phyloP scores from a whole-genome alignment of 2,329 filamentous ascomycete species.

The Tolypocladium paradoxum region DNA sequence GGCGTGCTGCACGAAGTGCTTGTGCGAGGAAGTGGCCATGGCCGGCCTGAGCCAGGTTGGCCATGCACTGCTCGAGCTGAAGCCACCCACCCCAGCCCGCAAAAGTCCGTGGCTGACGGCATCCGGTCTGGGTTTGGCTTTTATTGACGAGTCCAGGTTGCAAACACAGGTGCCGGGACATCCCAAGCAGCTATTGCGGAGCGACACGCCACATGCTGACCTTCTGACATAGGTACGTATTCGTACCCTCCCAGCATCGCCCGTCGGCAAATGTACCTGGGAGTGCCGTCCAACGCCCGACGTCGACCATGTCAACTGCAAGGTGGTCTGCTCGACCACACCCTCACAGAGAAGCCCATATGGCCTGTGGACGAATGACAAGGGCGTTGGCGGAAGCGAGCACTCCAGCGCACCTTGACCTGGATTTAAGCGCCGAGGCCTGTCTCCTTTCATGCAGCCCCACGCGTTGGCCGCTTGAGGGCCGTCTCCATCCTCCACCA shows the following conservation, averaged over 20 bases:
- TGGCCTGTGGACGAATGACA: constrained; percentile 8
- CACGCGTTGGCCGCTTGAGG: constrained; percentile 16
- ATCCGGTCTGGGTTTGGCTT: neutral
- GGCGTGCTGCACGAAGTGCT: too few relatives aligned
- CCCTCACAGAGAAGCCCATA: neutral
- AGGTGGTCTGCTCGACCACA: neutral
- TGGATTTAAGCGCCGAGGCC: constrained; percentile 45
- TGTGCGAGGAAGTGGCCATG: neutral
- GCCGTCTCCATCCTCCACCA: constrained; percentile 12
- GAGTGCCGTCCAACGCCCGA: neutral
- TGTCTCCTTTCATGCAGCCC: constrained; percentile 40
- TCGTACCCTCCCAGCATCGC: neutral
- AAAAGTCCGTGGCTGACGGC: neutral
- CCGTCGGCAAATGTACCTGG: neutral
- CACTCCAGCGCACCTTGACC: constrained; percentile 15
- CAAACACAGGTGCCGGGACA: neutral
- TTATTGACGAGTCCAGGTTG: neutral
- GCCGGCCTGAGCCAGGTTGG: neutral
- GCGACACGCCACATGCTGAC: neutral
- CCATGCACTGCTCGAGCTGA: neutral
- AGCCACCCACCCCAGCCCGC: neutral
- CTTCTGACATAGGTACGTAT: neutral
- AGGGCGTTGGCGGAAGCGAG: constrained; percentile 24
- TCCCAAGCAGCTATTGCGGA: neutral
- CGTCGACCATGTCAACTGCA: neutral